A percentile compares a stretch with the other conserved stretches of the same genome.
phyloP scores from a whole-genome alignment of 2,329 filamentous ascomycete genomes.

The Cladosporium sp. region DNA sequence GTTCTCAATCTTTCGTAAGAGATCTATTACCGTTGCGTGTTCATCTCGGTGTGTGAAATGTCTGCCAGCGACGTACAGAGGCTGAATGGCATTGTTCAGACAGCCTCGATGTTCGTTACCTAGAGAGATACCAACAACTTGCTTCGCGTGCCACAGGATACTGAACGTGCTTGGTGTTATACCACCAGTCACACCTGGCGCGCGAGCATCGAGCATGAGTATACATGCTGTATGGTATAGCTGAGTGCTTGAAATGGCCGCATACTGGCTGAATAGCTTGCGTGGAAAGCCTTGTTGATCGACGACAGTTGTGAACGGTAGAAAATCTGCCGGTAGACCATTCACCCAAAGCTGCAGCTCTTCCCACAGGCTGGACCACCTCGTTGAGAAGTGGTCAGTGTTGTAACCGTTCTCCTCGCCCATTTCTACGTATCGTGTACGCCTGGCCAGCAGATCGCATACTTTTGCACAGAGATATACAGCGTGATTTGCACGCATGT shows the following conservation, averaged over 20 bases:
- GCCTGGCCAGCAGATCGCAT: slow-evolving; percentile 15
- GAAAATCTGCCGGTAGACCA: slow-evolving; percentile 17
- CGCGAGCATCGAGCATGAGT: slow-evolving; percentile 45
- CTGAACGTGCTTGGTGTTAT: slow-evolving; percentile 25
- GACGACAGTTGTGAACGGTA: slow-evolving; percentile 16
- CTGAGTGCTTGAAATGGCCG: slow-evolving; percentile 43
- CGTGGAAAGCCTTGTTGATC: slow-evolving; percentile 25
- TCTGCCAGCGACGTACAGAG: slow-evolving; percentile 39
- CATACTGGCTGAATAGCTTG: slow-evolving; percentile 41
- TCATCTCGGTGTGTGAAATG: slow-evolving; percentile 38
- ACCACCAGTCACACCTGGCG: slow-evolving; percentile 20
- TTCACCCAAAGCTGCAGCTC: slow-evolving; percentile 22
- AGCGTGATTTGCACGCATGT: slow-evolving; percentile 55
- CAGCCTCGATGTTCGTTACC: slow-evolving; percentile 38
- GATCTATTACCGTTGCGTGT: slow-evolving; percentile 40
- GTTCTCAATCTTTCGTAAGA: slow-evolving; percentile 44
- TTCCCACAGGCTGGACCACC: slow-evolving; percentile 22
- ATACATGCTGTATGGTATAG: slow-evolving; percentile 52
- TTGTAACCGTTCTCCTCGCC: slow-evolving; percentile 13
- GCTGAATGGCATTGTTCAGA: slow-evolving; percentile 40
- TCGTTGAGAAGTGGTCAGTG: slow-evolving; percentile 15
- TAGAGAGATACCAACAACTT: slow-evolving; percentile 39
- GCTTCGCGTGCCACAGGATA: slow-evolving; percentile 40
- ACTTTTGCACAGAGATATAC: slow-evolving; percentile 51
- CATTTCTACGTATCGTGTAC: slow-evolving; percentile 10